Evolutionary conservation across 2,329 filamentous ascomycete species (phyloP).

Genomic region (Nigrospora sphaerica): DNA sequence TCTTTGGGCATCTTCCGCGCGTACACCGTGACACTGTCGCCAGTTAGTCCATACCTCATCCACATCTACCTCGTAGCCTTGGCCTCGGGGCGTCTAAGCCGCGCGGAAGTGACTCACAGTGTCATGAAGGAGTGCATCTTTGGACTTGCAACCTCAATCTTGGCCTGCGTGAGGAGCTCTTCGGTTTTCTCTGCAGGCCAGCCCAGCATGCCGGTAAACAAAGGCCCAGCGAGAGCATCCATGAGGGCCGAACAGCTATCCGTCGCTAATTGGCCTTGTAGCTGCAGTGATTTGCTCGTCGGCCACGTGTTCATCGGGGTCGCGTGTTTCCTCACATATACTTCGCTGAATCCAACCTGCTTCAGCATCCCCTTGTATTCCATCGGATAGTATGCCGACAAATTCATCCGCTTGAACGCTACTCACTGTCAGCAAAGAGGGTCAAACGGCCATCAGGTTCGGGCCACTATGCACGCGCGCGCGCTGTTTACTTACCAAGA

Average conservation of each 20-base stretch:
- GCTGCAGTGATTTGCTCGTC: conserved; percentile 18
- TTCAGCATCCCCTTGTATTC: not conserved
- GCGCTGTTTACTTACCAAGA: conserved; percentile 1
- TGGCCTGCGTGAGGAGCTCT: conserved; percentile 11
- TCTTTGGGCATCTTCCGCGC: no score
- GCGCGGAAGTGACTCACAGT: conserved; percentile 8
- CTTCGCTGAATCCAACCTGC: conserved; percentile 9
- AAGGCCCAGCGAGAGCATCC: conserved; percentile 12
- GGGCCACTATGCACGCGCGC: no score
- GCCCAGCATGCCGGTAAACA: conserved; percentile 12
- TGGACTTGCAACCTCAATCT: conserved; percentile 12
- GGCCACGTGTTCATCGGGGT: conserved; percentile 20
- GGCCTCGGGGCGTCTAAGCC: no score
- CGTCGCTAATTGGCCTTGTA: conserved; percentile 20
- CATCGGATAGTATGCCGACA: not conserved
- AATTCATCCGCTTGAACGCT: conserved; percentile 19
- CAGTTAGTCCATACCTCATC: no score
- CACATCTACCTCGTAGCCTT: no score
- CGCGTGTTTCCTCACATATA: conserved; percentile 12
- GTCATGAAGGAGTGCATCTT: conserved; percentile 18
- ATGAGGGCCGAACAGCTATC: conserved; percentile 15
- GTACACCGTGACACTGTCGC: no score
- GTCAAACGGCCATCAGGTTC: no score
- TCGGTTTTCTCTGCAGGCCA: conserved; percentile 13
- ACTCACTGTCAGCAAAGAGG: not conserved